These are phyloP conservation scores for Nicotiana benthamiana DNA, from an alignment of 257 asterid genomes.

Conservation along the genomic window DNA sequence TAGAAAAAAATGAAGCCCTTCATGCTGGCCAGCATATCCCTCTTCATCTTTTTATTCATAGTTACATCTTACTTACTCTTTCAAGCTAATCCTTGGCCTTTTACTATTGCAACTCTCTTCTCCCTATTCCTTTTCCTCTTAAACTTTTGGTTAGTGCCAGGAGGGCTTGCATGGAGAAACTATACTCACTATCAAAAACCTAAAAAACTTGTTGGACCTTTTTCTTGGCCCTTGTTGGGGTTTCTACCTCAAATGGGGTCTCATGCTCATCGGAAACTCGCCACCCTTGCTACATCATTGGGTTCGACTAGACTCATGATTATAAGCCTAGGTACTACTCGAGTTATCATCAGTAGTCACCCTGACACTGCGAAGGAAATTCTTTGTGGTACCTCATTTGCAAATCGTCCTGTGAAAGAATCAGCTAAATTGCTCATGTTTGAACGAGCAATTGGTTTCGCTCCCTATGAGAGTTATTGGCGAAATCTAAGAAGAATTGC, in stretches of 20 bases:
- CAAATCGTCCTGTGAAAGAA: constrained; percentile 51
- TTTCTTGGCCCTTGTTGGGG: constrained; percentile 43
- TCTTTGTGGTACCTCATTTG: constrained; percentile 32
- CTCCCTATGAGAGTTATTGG: constrained; percentile 50
- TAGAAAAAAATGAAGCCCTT: constrained; percentile 25
- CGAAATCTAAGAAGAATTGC: constrained; percentile 41
- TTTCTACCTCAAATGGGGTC: constrained; percentile 43
- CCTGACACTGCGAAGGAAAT: constrained; percentile 63
- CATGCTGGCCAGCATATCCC: neutral
- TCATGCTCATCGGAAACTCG: constrained; percentile 49
- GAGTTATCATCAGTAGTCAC: constrained; percentile 45
- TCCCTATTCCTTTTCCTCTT: constrained; percentile 20
- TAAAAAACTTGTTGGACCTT: constrained; percentile 32
- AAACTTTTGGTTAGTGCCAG: constrained; percentile 18
- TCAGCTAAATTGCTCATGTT: constrained; percentile 56
- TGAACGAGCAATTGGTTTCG: constrained; percentile 60
- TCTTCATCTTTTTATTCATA: constrained; percentile 16
- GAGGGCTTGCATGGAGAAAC: constrained; percentile 59
- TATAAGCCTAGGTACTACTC: constrained; percentile 40
- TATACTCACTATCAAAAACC: constrained; percentile 20
- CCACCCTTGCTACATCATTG: constrained; percentile 28
- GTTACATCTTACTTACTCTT: neutral
- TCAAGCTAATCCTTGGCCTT: constrained; percentile 12
- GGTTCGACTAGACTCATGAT: constrained; percentile 46
- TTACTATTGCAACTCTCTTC: constrained; percentile 14